Base-by-base conservation (phyloP, 805 yeast species). In the Kluyveromyces aestuarii region DNA sequence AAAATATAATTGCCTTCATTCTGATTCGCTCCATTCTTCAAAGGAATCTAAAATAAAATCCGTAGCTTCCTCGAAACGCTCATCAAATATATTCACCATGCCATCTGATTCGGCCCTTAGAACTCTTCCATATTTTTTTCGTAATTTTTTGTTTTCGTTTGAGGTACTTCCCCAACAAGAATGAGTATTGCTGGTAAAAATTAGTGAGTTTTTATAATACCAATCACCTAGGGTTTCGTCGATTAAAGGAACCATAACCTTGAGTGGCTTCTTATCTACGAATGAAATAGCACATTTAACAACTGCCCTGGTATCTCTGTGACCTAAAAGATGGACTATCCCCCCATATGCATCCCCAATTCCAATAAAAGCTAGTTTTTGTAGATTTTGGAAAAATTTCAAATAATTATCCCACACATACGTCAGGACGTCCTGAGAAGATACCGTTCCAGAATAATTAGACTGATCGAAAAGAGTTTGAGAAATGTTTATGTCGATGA, bases 391-490 rank as follows among this genome's bases (percentile, higher is more conserved):
- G 56, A 89, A 86, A 61, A 83, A 87, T 51, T 84, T 81, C 46
- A 93, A 69, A 60, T 87, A 88, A 62, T 89, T 87, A 63, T 91
- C 98, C 96, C 98, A 93, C 16, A 93, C 59, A 61, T 85, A 85
- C 10, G 86, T 64, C 41, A 88, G 61, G 1, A 85, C 72, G 58
- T 89, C 96, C 62, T 88, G 96, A 1, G 93, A 75, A 17, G 83
- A 75, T 10, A 79, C 78, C 30, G 78, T 72, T 35, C 84, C 80
- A 52, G 81, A 81, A 61, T 82, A 82, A 44, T 72, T 69, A 38
- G 72, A 72, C 46, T 76, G 81, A 40, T 74, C 76, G 10, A 57
- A 57, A 1, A 60, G 52, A 1, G 65, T 55, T 41, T 82, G 75
- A 1, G 97, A 96, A 33, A 89, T 75, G 59, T 83, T 84, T 25